Evolutionary conservation across 345 rosid species (phyloP), one percentile per base, ranked within the genome.

Genomic region (Capsella bursapastoris): DNA sequence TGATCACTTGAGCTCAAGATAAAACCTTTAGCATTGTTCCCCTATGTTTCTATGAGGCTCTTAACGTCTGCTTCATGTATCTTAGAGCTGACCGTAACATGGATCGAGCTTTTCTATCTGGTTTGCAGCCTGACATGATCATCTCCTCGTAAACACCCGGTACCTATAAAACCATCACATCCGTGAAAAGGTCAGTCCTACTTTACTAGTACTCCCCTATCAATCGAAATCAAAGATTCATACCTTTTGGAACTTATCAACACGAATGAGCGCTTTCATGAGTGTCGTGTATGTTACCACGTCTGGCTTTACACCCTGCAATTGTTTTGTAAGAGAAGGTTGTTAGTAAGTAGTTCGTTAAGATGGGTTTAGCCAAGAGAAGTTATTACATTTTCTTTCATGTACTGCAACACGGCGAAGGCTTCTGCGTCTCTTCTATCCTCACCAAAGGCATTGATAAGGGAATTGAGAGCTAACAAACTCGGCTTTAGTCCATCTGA

Each of bases 381-480:
- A 71, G 43, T 45, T 60, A 81, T 82, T 62, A 95, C 99, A 49
- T 92, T 88, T 76, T 89, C 99, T 78, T 90, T 95, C 97, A 95
- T 92, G 82, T 86, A 92, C 72, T 89, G 93, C 68, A 95, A 82
- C 70, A 95, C 97, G 15, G 97, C 85, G 72, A 92, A 95, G 9
- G 97, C 99, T 84, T 92, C 99, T 6, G 75, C 89, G 48, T 89
- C 99, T 75, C 96, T 87, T 84, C 94, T 83, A 76, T 95, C 99
- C 84, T 89, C 96, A 2, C 97, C 96, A 85, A 92, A 95, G 38
- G 99, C 99, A 80, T 95, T 92, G 76, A 92, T 88, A 68, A 95
- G 83, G 4, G 97, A 92, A 77, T 95, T 95, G 59, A 95, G 96
- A 74, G 97, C 97, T 25, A 95, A 78, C 32, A 87, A 76, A 82